phyloP scores from a whole-genome alignment of 176 grass and related monocot genomes.

The Pharus latifolius region DNA sequence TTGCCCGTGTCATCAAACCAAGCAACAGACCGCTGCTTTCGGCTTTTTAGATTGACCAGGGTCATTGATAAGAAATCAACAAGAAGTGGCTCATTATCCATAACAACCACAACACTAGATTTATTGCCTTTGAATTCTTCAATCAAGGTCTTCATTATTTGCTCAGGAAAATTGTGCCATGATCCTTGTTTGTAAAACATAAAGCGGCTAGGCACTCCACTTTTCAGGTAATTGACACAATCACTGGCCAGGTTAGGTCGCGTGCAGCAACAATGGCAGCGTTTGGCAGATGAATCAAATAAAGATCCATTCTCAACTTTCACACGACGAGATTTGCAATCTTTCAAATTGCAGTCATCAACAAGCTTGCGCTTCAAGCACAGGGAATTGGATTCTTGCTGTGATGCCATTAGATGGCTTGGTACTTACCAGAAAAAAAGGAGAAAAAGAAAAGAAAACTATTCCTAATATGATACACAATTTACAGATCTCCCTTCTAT shows the following conservation, averaged over 20 bases:
- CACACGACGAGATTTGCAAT: conserved; percentile 32
- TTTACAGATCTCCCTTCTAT: conserved; percentile 12
- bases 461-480: conserved; percentile 14
- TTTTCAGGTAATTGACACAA: conserved; percentile 64
- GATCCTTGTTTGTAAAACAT: conserved; percentile 58
- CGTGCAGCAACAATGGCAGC: conserved; percentile 49
- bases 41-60: conserved; percentile 38
- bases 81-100: conserved; percentile 35
- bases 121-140: conserved; percentile 38
- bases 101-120: conserved; percentile 40
- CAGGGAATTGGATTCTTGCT: neutral
- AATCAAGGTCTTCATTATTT: conserved; percentile 40
- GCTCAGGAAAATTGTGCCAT: conserved; percentile 55
- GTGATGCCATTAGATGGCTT: conserved; percentile 13
- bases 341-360: conserved; percentile 40
- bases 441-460: conserved; percentile 1
- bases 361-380: conserved; percentile 37
- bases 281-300: conserved; percentile 22
- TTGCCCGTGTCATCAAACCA: conserved; percentile 56
- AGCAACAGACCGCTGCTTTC: conserved; percentile 56
- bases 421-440: conserved; percentile 2
- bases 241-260: conserved; percentile 58
- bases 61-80: conserved; percentile 78
- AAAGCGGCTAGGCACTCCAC: conserved; percentile 35
- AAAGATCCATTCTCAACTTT: conserved; percentile 22